Base-by-base conservation (phyloP, 192 early-diverging fungal species). In the Coemansia javaensis region DNA sequence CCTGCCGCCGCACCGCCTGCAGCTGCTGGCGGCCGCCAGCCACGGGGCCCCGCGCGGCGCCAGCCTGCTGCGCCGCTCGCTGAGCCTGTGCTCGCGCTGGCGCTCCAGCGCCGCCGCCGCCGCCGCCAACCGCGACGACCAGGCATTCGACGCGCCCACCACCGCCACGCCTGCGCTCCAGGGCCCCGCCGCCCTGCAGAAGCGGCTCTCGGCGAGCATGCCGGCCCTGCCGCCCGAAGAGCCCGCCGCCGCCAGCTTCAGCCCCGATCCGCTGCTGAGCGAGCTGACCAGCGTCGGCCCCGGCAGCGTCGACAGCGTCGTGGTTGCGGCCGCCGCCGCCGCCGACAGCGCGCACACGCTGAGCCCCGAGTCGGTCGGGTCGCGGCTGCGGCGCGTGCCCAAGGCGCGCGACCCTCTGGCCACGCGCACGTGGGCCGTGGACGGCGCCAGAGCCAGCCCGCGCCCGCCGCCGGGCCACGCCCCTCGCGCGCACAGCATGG, bases 1-100 rank as follows among this genome's bases (percentile, higher is more conserved):
- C 40, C 53, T 74, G 50, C 63, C 70, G 30, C 70, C 70, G 15
- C 63, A 66, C 32, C 53, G 70, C 7, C 23, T 74, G 20, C 57
- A 58, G 41, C 70, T 59, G 38, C 47, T 74, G 41, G 32, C 39
- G 25, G 58, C 40, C 53, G 62, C 40, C 32, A 27, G 24, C 44
- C 35, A 5, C 31, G 47, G 3, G 42, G 27, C 31, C 32, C 36
- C 28, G 25, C 59, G 9, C 25, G 30, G 21, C 36, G 55, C n/a
- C n/a, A n/a, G n/a, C 18, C 27, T 40, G 1, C 32, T 53, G 17
- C 32, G 41, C 10, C 40, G 61, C 5, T 63, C 61, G 13, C 28
- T 55, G 16, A 59, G 63, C 32, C 35, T 57, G 15, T 40, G 35
- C 24, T 23, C 23, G 5, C 43, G 42, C 16, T 43, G 44, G 33